Evolutionary conservation across 2,329 filamentous ascomycete species (phyloP), one percentile per base, ranked within the genome.

Genomic region (Curvularia lunata): DNA sequence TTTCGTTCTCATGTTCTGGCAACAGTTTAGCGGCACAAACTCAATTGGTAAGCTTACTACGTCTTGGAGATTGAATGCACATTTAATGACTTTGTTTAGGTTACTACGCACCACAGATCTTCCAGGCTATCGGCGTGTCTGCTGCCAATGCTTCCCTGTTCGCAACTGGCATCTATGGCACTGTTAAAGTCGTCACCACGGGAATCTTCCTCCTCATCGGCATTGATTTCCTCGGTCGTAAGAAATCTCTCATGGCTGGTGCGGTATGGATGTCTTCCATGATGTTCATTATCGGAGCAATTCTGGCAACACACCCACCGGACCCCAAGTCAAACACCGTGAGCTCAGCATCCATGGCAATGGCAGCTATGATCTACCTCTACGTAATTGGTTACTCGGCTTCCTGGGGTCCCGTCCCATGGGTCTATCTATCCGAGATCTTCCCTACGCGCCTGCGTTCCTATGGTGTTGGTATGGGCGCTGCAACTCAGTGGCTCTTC

Each of bases 21-120:
- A 94, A 76, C 94, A 94, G 67, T 88, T 88, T 48, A 83, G 80
- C 3, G 90, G 90, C 2, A 92, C 92, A 79, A 92, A 92, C 65
- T 89, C 89, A 19, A 71, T 88, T 54, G 88, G 55, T 54, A 50
- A 42, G 46, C 10, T 19, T 16, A 6, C 13, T 6, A 30, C 23
- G 5, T 38, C 4, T 5, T 6, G 19, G n/a, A 25, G 28, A 32
- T 21, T 32, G 27, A 19, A n/a, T 28, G 9, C n/a, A 23, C 8
- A 4, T 25, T 18, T 2, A 32, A 30, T 54, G 90, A 58, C 40
- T 6, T 34, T 16, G 5, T 25, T 8, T 27, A 54, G 55, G 55
- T 78, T 92, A 91, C 79, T 92, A 91, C 78, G 91, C 80, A 1
- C 88, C 89, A 0, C 88, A 85, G 0, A 84, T 91, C 9, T 91